phyloP scores from a whole-genome alignment of 225 moss, liverwort and hornwort genomes.

The Antitrichia curtipendula region DNA sequence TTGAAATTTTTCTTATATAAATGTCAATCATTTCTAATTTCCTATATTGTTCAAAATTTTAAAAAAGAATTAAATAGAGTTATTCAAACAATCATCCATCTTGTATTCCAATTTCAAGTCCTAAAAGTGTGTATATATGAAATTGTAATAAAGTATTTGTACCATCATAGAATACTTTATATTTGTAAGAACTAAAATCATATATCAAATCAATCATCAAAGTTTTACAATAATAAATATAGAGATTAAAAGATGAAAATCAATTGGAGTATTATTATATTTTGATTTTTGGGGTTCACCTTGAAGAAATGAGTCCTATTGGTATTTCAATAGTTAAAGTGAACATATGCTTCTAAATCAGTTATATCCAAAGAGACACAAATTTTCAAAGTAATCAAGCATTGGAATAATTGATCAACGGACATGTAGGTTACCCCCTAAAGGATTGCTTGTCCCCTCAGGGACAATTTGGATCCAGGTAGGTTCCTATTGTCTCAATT shows the following conservation, averaged over 20 bases:
- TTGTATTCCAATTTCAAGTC: background rate
- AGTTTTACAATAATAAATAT: background rate
- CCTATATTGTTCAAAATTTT: background rate
- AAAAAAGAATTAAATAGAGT: background rate
- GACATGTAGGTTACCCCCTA: accelerated
- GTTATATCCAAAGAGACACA: background rate
- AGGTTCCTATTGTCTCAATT: too few species aligned
- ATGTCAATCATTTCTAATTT: background rate
- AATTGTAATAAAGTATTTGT: background rate
- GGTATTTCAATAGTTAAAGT: too few species aligned
- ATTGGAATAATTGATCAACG: too few species aligned
- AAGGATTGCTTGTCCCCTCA: too few species aligned
- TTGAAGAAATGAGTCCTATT: background rate
- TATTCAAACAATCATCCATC: background rate
- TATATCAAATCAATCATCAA: background rate
- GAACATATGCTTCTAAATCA: background rate
- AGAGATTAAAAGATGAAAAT: background rate
- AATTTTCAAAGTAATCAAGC: background rate
- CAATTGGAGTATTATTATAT: background rate
- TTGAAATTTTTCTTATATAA: background rate
- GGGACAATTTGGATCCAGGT: too few species aligned
- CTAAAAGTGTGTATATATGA: background rate
- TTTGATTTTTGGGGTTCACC: background rate
- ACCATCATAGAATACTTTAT: background rate
- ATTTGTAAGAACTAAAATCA: background rate